Percentiles rank a stretch among this genome's conserved stretches.
These are phyloP conservation scores for Phtheirospermum japonicum DNA, from an alignment of 257 asterid genomes.

Conservation along the genomic window DNA sequence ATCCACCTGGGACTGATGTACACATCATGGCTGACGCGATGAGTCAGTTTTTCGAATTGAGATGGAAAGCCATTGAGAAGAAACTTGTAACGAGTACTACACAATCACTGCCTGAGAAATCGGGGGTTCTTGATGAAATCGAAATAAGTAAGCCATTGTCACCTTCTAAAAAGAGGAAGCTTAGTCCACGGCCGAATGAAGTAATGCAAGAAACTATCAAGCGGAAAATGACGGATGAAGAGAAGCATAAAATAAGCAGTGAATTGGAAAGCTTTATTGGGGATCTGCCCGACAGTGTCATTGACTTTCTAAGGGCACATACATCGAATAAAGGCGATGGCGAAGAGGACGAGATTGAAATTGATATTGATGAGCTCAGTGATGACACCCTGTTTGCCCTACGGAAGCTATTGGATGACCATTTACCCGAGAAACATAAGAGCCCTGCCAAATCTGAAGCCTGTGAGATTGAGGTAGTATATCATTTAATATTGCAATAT, in stretches of 20 bases:
- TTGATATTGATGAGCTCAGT: conserved; percentile 53
- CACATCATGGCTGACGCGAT: conserved; percentile 47
- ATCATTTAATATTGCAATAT: background rate
- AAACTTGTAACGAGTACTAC: conserved; percentile 36
- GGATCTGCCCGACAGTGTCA: conserved; percentile 53
- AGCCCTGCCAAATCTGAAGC: conserved; percentile 36
- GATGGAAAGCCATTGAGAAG: conserved; percentile 58
- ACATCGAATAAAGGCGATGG: conserved; percentile 39
- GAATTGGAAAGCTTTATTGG: conserved; percentile 47
- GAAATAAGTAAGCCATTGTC: background rate
- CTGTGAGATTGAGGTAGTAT: conserved; percentile 45
- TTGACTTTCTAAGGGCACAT: conserved; percentile 50
- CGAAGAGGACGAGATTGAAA: conserved; percentile 65
- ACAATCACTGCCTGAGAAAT: background rate
- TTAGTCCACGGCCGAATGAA: conserved; percentile 21
- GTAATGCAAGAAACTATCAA: conserved; percentile 36
- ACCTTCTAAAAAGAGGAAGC: conserved; percentile 7
- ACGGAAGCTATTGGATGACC: conserved; percentile 57
- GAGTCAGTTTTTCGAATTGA: conserved; percentile 43
- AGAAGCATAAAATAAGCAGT: conserved; percentile 46
- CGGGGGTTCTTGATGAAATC: background rate
- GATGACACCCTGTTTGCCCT: conserved; percentile 50
- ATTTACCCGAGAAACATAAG: conserved; percentile 37
- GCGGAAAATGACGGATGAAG: conserved; percentile 43
- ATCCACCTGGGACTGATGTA: conserved; percentile 50